Percentiles rank a stretch among this genome's conserved stretches.
phyloP scores from a whole-genome alignment of 1,284 basidiomycete species.

The Apiotrichum porosum region DNA sequence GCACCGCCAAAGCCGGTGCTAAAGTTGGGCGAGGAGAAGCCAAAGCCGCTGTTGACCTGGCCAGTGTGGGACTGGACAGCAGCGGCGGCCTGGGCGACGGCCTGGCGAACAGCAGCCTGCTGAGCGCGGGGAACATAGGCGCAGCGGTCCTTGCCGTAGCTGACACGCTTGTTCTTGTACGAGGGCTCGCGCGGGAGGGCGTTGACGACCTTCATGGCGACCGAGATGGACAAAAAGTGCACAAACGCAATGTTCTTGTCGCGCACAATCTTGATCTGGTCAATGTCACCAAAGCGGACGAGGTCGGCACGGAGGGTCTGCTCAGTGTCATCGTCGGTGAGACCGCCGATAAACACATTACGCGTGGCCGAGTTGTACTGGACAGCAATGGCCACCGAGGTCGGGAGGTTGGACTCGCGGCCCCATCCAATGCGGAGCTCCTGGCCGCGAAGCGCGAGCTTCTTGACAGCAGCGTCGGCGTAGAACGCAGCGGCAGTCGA shows the following conservation, averaged over 20 bases:
- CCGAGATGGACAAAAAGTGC: conserved; percentile 87
- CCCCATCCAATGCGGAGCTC: conserved; percentile 97
- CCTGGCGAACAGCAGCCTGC: conserved; percentile 49
- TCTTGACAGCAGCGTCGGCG: conserved; percentile 89
- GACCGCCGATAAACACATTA: conserved; percentile 87
- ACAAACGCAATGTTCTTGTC: conserved; percentile 98
- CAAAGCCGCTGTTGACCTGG: conserved; percentile 33
- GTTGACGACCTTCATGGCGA: conserved; percentile 89
- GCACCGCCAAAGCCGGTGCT: conserved; percentile 24
- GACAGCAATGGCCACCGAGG: conserved; percentile 76
- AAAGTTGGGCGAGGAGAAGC: conserved; percentile 24
- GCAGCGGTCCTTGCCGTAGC: conserved; percentile 89
- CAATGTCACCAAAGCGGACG: conserved; percentile 85
- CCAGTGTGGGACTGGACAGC: conserved; percentile 45
- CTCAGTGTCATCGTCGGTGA: conserved; percentile 83
- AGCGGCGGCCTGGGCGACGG: conserved; percentile 57
- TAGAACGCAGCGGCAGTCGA: conserved; percentile 88
- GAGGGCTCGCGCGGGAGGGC: conserved; percentile 78
- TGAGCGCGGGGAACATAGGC: conserved; percentile 63
- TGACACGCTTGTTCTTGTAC: conserved; percentile 91
- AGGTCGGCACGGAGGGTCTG: conserved; percentile 79
- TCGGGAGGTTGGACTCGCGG: conserved; percentile 79
- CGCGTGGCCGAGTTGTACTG: conserved; percentile 83
- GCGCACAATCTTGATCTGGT: conserved; percentile 94
- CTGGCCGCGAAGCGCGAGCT: conserved; percentile 80